Conservation (phyloP, 768 basidiomycete genomes). For the Auricularia cornea region DNA sequence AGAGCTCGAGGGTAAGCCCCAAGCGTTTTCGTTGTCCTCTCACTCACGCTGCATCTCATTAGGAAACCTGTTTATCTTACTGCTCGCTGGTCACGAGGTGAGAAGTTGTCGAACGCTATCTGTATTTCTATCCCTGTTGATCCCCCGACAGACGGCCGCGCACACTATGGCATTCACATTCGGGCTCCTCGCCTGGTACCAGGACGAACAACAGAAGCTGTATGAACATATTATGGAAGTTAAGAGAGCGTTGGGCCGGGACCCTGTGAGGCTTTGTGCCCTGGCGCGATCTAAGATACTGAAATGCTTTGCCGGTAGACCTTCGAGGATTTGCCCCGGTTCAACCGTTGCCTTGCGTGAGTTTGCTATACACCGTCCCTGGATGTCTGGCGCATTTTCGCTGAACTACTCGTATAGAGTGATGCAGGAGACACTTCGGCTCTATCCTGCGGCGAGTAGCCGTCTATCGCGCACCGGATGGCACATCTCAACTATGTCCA, state of each 20-base stretch:
- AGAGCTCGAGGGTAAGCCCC: slow-evolving; percentile 31
- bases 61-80: slow-evolving; percentile 33
- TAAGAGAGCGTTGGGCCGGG: slow-evolving; percentile 17
- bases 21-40: background rate
- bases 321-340: slow-evolving; percentile 21
- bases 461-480: background rate
- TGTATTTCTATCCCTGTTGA: too few relatives aligned
- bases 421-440: slow-evolving; percentile 41
- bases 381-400: too few relatives aligned
- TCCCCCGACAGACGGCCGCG: slow-evolving; percentile 26
- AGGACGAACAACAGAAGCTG: slow-evolving; percentile 34
- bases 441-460: slow-evolving; percentile 36
- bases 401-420: slow-evolving; percentile 8
- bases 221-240: slow-evolving; percentile 27
- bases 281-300: background rate
- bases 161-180: slow-evolving; percentile 31
- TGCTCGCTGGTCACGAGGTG: slow-evolving; percentile 57
- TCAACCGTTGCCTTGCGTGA: slow-evolving; percentile 5
- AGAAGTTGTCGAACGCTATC: too few relatives aligned
- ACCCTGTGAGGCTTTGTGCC: background rate
- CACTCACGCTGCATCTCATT: background rate
- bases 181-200: slow-evolving; percentile 42
- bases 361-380: too few relatives aligned
- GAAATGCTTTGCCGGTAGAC: slow-evolving; percentile 14
- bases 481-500: background rate